phyloP scores from a whole-genome alignment of 306 rosid species.

The Acmispon strigosus region DNA sequence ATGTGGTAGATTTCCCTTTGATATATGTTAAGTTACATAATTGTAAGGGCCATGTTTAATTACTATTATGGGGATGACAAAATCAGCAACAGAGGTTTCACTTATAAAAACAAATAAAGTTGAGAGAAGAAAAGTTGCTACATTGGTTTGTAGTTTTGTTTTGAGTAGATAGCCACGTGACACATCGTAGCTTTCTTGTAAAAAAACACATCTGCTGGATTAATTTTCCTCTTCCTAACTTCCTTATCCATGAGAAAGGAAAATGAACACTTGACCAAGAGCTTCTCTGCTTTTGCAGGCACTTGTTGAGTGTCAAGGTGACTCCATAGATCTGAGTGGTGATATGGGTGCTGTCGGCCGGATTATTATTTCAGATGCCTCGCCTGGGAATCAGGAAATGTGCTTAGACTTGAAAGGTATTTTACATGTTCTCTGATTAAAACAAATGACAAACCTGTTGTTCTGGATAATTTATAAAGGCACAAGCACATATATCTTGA shows the following conservation, averaged over 20 bases:
- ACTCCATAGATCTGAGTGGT: slow-evolving; percentile 85
- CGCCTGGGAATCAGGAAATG: slow-evolving; percentile 59
- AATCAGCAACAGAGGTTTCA: slow-evolving; percentile 2
- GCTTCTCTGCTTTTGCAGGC: slow-evolving; percentile 46
- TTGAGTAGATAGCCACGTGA: background rate
- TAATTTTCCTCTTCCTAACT: background rate
- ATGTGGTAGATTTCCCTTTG: slow-evolving; percentile 5
- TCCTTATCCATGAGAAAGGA: slow-evolving; percentile 9
- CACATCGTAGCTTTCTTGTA: background rate
- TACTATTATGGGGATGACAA: background rate
- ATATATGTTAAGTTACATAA: background rate
- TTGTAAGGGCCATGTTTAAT: background rate
- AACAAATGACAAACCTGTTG: background rate
- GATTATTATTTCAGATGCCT: slow-evolving; percentile 57
- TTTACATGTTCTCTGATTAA: slow-evolving; percentile 8
- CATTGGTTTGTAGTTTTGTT: slow-evolving; percentile 12
- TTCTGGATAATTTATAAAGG: background rate
- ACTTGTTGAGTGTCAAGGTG: slow-evolving; percentile 92
- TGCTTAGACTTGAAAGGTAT: slow-evolving; percentile 81
- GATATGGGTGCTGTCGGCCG: slow-evolving; percentile 94
- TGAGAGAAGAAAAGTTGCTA: background rate
- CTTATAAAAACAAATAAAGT: background rate
- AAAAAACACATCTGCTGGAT: background rate
- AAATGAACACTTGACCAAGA: slow-evolving; percentile 13
- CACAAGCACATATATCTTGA: background rate